Percentiles rank a stretch among this genome's conserved stretches.
These are phyloP conservation scores for Eleusine coracana DNA, from an alignment of 176 grass and related monocot genomes.

Conservation along the genomic window DNA sequence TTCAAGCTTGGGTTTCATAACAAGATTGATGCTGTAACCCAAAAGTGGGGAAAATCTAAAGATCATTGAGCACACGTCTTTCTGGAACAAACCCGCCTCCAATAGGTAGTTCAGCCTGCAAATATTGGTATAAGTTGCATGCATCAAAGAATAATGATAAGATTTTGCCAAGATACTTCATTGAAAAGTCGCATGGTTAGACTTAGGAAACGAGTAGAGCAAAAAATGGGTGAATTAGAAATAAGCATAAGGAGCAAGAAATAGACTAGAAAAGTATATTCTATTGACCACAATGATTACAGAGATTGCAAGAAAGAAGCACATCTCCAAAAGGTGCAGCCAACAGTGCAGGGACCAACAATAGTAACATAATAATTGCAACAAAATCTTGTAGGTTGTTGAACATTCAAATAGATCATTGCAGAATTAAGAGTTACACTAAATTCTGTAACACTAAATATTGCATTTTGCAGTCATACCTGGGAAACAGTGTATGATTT, in stretches of 20 bases:
- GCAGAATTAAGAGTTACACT: not conserved
- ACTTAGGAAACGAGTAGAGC: not conserved
- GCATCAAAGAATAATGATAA: not conserved
- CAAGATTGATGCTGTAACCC: conserved; percentile 70
- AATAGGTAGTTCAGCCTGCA: conserved; percentile 75
- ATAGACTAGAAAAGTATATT: not conserved
- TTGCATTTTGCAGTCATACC: conserved; percentile 48
- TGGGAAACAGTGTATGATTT: conserved; percentile 63
- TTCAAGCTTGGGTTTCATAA: conserved; percentile 83
- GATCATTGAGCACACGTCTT: conserved; percentile 84
- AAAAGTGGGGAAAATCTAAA: conserved; percentile 85
- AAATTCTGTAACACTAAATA: conserved; percentile 2
- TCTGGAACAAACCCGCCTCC: conserved; percentile 63
- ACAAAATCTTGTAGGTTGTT: conserved; percentile 7
- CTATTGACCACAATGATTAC: not conserved
- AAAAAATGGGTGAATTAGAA: conserved; percentile 1
- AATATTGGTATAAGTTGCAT: conserved; percentile 23
- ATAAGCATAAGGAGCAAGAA: not conserved
- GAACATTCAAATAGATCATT: conserved; percentile 6
- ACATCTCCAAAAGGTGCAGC: not conserved
- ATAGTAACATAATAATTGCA: conserved; percentile 13
- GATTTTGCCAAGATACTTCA: conserved; percentile 18
- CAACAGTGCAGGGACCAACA: not conserved
- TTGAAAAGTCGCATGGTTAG: not conserved
- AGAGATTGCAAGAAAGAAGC: not conserved